Percentiles rank a stretch among this genome's conserved stretches.
phyloP scores from a whole-genome alignment of 805 yeast genomes.

The Cyberlindnera mississippiensis region DNA sequence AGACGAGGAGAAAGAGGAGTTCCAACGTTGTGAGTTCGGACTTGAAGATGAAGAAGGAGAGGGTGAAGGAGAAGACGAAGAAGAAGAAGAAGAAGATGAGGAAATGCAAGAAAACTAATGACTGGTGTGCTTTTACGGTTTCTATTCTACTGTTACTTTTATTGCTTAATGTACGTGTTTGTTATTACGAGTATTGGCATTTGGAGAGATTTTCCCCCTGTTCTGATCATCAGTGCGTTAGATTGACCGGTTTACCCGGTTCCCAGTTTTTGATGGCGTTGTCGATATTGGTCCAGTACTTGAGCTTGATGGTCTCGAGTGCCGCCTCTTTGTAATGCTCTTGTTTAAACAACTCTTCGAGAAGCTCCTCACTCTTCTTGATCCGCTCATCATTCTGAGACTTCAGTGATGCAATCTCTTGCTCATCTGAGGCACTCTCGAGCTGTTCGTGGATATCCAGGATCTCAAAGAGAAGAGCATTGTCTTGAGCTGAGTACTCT shows the following conservation, averaged over 20 bases:
- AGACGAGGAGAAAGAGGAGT: slow-evolving; percentile 58
- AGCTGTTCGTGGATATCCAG: slow-evolving; percentile 82
- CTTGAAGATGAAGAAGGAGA: slow-evolving; percentile 32
- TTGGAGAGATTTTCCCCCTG: no score
- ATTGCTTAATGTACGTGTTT: no score
- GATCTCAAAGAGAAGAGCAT: slow-evolving; percentile 65
- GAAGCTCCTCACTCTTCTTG: slow-evolving; percentile 36
- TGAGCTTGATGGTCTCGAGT: slow-evolving; percentile 62
- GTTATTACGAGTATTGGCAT: no score
- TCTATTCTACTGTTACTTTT: no score
- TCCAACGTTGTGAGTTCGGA: slow-evolving; percentile 57
- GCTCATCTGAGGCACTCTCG: slow-evolving; percentile 57
- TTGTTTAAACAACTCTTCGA: slow-evolving; percentile 44
- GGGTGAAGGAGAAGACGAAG: slow-evolving; percentile 9
- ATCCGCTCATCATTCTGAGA: slow-evolving; percentile 58
- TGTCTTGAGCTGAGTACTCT: slow-evolving; percentile 33
- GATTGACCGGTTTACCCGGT: slow-evolving; percentile 11
- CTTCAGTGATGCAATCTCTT: slow-evolving; percentile 51
- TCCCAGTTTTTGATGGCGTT: slow-evolving; percentile 77
- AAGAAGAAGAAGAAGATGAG: no score
- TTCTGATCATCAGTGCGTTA: slow-evolving; percentile 5
- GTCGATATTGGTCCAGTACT: slow-evolving; percentile 80
- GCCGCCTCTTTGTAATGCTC: slow-evolving; percentile 57
- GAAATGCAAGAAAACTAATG: no score
- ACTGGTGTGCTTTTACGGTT: no score